phyloP scores from a whole-genome alignment of 1,139 yeast species.

The Nakaseomyces kungkrabaensis region DNA sequence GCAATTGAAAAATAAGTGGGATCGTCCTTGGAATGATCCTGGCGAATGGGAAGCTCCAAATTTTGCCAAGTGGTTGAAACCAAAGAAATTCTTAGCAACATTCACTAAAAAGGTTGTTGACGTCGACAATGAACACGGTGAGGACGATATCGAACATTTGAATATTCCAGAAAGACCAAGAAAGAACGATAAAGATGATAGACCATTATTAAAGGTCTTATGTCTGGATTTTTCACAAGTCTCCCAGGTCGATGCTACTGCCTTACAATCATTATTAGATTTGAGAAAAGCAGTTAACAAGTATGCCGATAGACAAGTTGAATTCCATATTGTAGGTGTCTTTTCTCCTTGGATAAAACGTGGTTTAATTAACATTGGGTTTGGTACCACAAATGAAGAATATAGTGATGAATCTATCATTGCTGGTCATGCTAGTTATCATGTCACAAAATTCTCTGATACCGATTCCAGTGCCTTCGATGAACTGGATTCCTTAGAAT shows the following conservation, averaged over 20 bases:
- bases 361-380: constrained; percentile 66
- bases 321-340: constrained; percentile 81
- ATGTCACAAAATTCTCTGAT: constrained; percentile 21
- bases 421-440: constrained; percentile 27
- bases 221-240: constrained; percentile 78
- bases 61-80: constrained; percentile 12
- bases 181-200: constrained; percentile 32
- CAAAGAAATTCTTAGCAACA: constrained; percentile 29
- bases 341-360: constrained; percentile 80
- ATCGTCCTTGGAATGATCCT: constrained; percentile 88
- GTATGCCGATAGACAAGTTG: constrained; percentile 77
- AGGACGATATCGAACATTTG: constrained; percentile 6
- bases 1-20: constrained; percentile 42
- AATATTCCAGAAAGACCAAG: constrained; percentile 1
- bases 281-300: constrained; percentile 59
- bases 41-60: constrained; percentile 36
- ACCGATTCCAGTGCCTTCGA: neutral
- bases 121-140: constrained; percentile 11
- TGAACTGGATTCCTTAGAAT: constrained; percentile 16
- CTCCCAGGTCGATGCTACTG: constrained; percentile 67
- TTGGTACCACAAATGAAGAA: constrained; percentile 50
- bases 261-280: constrained; percentile 70
- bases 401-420: constrained; percentile 24
- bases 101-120: constrained; percentile 24
- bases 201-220: constrained; percentile 61